Base-by-base conservation (phyloP, 2,329 filamentous ascomycete genomes). In the Penicillium sp. region DNA sequence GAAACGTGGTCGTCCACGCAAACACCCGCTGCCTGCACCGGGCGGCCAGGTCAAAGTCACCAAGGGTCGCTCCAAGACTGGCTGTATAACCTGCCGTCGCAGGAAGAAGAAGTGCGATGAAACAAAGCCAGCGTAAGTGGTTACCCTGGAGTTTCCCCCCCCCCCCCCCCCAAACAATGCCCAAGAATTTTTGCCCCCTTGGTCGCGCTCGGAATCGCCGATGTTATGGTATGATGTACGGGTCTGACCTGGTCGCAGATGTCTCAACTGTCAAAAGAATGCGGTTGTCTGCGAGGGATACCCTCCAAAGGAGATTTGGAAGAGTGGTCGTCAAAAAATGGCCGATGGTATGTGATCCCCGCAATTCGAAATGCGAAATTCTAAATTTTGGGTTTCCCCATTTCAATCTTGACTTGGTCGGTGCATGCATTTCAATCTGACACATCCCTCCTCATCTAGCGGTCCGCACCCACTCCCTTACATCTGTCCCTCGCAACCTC, bases 221-320 rank as follows among this genome's bases (percentile, higher is more conserved):
- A 53, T 37, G 50, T 22, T 22, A 15, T 35, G 33, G 30, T 38
- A 8, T 22, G 12, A n/a, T 60, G 28, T 19, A 45, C 49, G 28
- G n/a, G 26, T 24, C 40, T 51, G 55, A 40, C 54, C 51, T 53
- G 28, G 13, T 42, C 37, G 30, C 49, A 76, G 74, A 38, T 75
- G 66, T 60, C 84, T 92, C 77, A 96, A 96, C 71, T 97, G 93
- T 73, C 90, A 95, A 79, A 97, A 96, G 83, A 97, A 96, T 75
- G 92, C 92, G 9, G 91, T 96, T 13, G 87, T 93, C 13, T 97
- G 93, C 74, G 92, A 96, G 78, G 93, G 93, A 13, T 97, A 96
- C 73, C 91, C 91, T 55, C 90, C 92, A 64, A 92, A 92, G 75
- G 90, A 91, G 61, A 86, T 92, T 56, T 97, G 93, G 93, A 92